Percentiles rank a stretch among this genome's conserved stretches.
Conservation (phyloP, 768 basidiomycete species). For the Clathrus columnatus region DNA sequence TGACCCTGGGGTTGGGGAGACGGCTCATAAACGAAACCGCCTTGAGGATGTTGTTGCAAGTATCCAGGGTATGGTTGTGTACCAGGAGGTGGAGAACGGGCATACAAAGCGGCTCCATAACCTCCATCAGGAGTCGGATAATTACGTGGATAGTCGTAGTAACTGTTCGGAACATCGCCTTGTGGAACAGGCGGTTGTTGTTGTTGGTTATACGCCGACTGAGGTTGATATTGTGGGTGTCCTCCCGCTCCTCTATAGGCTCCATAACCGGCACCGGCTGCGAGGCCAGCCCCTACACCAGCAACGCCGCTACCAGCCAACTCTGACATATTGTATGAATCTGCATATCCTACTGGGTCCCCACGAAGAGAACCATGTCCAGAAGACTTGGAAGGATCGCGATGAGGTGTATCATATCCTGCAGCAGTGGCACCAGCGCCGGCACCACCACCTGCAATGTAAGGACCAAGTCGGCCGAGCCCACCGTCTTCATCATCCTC, state of each 20-base stretch:
- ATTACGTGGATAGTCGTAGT: conserved; percentile 1
- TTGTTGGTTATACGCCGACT: neutral
- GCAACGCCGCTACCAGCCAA: neutral
- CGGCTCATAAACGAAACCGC: neutral
- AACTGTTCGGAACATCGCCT: neutral
- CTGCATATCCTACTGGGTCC: neutral
- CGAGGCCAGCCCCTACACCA: conserved; percentile 2
- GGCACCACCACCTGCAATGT: neutral
- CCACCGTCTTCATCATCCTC: conserved; percentile 1
- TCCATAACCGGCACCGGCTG: conserved; percentile 1
- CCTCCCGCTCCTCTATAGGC: neutral
- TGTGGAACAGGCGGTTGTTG: neutral
- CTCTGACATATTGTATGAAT: conserved; percentile 6
- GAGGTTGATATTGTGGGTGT: neutral
- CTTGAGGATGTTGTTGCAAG: neutral
- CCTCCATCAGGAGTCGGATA: conserved; percentile 13
- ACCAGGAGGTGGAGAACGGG: neutral
- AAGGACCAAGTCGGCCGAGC: neutral
- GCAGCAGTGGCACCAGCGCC: neutral
- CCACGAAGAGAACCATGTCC: conserved; percentile 2
- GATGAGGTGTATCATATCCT: neutral
- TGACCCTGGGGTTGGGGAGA: neutral
- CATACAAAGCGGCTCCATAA: conserved; percentile 21
- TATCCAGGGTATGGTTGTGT: neutral
- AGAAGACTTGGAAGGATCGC: neutral